phyloP scores from a whole-genome alignment of 140 eudicot genomes.

The Anethum foeniculum region DNA sequence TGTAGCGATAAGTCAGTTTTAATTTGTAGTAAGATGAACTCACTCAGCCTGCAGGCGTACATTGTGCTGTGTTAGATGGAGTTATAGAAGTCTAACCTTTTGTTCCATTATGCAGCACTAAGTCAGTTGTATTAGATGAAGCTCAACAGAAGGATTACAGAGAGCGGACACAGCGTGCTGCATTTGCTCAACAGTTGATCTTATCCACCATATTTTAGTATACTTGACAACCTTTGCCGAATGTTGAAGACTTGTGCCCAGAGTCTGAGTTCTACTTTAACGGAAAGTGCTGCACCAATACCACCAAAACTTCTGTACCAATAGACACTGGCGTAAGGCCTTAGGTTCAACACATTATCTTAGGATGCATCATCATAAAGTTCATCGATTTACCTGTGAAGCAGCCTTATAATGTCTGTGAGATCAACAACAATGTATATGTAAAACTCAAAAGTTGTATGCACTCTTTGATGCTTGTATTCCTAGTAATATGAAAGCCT shows the following conservation, averaged over 20 bases:
- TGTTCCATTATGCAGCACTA: slow-evolving; percentile 5
- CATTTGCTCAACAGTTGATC: slow-evolving; percentile 12
- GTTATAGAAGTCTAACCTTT: background rate
- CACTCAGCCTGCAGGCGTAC: background rate
- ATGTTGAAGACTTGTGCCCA: background rate
- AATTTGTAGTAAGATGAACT: background rate
- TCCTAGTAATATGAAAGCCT: background rate
- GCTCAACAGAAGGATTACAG: slow-evolving; percentile 13
- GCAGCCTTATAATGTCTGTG: background rate
- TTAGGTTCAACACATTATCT: background rate
- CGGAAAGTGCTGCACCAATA: background rate
- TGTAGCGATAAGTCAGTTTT: background rate
- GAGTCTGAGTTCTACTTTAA: background rate
- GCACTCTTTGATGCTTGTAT: background rate
- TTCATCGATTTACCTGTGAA: background rate
- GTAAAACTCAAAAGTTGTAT: background rate
- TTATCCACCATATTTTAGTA: slow-evolving; percentile 13
- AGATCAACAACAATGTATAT: background rate
- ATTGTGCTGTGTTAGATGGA: too few species aligned
- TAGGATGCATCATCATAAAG: background rate
- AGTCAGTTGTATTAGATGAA: slow-evolving; percentile 8
- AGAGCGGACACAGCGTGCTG: slow-evolving; percentile 12
- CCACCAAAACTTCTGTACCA: too few species aligned
- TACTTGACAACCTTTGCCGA: background rate
- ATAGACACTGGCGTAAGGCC: background rate